phyloP scores from a whole-genome alignment of 768 basidiomycete genomes.

The Trametes sanguinea region DNA sequence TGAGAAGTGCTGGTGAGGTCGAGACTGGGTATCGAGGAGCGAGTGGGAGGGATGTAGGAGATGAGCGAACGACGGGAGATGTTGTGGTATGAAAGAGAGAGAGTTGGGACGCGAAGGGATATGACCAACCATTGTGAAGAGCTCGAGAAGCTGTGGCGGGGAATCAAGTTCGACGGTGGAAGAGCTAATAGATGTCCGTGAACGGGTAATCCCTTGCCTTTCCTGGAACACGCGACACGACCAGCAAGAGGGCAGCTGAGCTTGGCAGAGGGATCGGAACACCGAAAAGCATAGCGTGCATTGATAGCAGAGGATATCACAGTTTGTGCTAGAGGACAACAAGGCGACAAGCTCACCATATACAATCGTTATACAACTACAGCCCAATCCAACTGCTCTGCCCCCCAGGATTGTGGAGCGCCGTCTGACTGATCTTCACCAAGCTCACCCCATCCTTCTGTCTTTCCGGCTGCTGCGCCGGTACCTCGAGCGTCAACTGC shows the following conservation, averaged over 20 bases:
- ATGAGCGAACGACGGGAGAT: not conserved
- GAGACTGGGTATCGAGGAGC: slow-evolving; percentile 5
- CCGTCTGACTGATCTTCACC: slow-evolving; percentile 94
- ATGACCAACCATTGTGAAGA: slow-evolving; percentile 14
- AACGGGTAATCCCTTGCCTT: not conserved
- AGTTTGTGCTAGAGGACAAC: not conserved
- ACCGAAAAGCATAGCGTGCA: not conserved
- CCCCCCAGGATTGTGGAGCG: slow-evolving; percentile 88
- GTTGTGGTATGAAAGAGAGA: slow-evolving; percentile 3
- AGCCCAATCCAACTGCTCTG: slow-evolving; percentile 93
- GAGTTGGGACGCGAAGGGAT: not conserved
- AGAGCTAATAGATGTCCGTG: not conserved
- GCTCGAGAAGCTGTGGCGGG: slow-evolving; percentile 7
- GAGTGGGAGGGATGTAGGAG: slow-evolving; percentile 10
- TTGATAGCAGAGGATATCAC: not conserved
- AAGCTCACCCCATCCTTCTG: slow-evolving; percentile 38
- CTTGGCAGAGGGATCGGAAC: too few species aligned
- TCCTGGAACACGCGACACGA: not conserved
- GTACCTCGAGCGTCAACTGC: slow-evolving; percentile 44
- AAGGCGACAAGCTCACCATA: slow-evolving; percentile 4
- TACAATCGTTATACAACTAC: slow-evolving; percentile 30
- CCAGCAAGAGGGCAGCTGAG: not conserved
- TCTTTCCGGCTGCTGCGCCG: slow-evolving; percentile 23
- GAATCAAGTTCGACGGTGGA: not conserved
- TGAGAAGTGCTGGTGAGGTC: not conserved